Evolutionary conservation across 2,329 filamentous ascomycete species (phyloP).

Genomic region (Claviceps africana): DNA sequence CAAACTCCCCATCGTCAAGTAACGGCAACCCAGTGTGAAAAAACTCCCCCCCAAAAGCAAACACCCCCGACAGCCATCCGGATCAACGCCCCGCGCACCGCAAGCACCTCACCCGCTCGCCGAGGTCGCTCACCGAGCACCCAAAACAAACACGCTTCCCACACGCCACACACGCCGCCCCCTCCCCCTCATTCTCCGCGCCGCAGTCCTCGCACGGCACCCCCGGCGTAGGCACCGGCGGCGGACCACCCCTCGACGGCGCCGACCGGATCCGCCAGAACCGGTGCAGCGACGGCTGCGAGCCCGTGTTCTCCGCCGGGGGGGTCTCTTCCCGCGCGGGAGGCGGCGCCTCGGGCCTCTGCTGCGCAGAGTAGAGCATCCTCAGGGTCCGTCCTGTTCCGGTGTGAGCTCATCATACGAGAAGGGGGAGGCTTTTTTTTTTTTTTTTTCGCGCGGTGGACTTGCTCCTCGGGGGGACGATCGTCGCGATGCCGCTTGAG

Average conservation of each 20-base stretch:
- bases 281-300: constrained; percentile 41
- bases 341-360: constrained; percentile 13
- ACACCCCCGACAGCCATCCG: too few relatives aligned
- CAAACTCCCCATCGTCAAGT: too few relatives aligned
- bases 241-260: constrained; percentile 1
- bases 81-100: constrained; percentile 35
- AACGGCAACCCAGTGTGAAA: too few relatives aligned
- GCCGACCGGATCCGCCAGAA: constrained; percentile 43
- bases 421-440: too few relatives aligned
- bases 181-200: constrained; percentile 13
- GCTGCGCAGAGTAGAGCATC: constrained; percentile 44
- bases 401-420: too few relatives aligned
- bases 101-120: constrained; percentile 38
- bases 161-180: constrained; percentile 32
- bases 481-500: constrained; percentile 47
- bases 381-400: constrained; percentile 45
- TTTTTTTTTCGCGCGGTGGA: constrained; percentile 46
- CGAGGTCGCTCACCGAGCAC: constrained; percentile 45
- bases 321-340: background rate
- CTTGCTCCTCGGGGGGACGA: constrained; percentile 39
- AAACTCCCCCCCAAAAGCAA: too few relatives aligned
- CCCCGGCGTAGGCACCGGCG: constrained; percentile 1
- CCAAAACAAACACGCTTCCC: constrained; percentile 43
- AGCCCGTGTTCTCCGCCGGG: too few relatives aligned
- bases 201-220: constrained; percentile 42